These are phyloP conservation scores for Lachancea quebecensis DNA, from an alignment of 805 yeast species.

Conservation along the genomic window DNA sequence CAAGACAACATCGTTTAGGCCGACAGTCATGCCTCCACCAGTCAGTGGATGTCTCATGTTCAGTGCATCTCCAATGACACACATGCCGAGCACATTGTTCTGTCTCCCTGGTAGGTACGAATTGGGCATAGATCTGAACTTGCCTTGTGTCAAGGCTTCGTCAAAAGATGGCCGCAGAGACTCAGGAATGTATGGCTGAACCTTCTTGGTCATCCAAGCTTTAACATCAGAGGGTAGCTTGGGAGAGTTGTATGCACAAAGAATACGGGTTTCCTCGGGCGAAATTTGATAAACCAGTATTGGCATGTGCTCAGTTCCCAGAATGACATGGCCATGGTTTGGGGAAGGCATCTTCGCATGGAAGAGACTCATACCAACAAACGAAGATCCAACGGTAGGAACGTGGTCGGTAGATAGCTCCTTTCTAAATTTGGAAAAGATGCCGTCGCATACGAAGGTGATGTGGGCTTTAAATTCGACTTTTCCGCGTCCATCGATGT, in stretches of 20 bases:
- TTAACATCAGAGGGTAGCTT: slow-evolving; percentile 67
- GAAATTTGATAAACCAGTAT: slow-evolving; percentile 83
- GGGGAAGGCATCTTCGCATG: slow-evolving; percentile 71
- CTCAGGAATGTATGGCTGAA: slow-evolving; percentile 64
- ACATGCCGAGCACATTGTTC: slow-evolving; percentile 65
- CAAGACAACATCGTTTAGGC: slow-evolving; percentile 72
- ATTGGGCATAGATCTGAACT: slow-evolving; percentile 86
- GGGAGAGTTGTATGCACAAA: slow-evolving; percentile 75
- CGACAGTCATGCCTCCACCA: slow-evolving; percentile 99
- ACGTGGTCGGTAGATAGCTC: slow-evolving; percentile 52
- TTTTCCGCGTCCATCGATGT: slow-evolving; percentile 36
- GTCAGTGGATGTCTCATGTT: slow-evolving; percentile 98
- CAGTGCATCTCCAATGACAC: slow-evolving; percentile 85
- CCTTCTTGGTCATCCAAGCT: slow-evolving; percentile 51
- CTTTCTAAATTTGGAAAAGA: slow-evolving; percentile 85
- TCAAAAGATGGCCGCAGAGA: slow-evolving; percentile 59
- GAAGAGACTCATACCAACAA: slow-evolving; percentile 72
- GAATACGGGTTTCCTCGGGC: slow-evolving; percentile 72
- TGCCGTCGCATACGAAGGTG: slow-evolving; percentile 86
- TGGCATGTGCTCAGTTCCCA: slow-evolving; percentile 77
- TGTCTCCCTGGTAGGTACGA: slow-evolving; percentile 76
- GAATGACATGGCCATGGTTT: slow-evolving; percentile 81
- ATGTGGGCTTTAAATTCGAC: slow-evolving; percentile 50
- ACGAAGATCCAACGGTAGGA: slow-evolving; percentile 73
- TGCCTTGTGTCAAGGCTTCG: slow-evolving; percentile 49